Evolutionary conservation across 2,329 filamentous ascomycete genomes (phyloP).

Genomic region (Acephala macrosclerotiorum): DNA sequence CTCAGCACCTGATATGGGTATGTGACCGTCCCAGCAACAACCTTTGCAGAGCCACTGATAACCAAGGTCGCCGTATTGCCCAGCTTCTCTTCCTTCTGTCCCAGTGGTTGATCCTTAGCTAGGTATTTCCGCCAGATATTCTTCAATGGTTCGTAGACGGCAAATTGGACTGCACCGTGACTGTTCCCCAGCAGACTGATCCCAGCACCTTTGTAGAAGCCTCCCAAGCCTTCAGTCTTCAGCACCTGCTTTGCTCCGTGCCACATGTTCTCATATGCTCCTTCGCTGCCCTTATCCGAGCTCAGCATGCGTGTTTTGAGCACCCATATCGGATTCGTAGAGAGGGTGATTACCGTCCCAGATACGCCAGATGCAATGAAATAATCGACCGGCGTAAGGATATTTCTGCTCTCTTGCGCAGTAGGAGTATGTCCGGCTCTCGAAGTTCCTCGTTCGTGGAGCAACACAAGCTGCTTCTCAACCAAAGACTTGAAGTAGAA

Average conservation of each 20-base stretch:
- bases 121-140: conserved; percentile 60
- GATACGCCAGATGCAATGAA: conserved; percentile 76
- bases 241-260: conserved; percentile 74
- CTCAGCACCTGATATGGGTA: conserved; percentile 96
- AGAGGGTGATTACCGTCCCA: conserved; percentile 77
- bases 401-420: neutral
- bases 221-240: conserved; percentile 73
- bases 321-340: conserved; percentile 98
- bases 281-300: conserved; percentile 74
- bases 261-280: conserved; percentile 82
- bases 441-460: conserved; percentile 30
- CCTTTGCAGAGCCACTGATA: conserved; percentile 81
- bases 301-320: conserved; percentile 97
- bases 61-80: conserved; percentile 67
- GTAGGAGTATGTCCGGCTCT: neutral
- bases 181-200: conserved; percentile 86
- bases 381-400: conserved; percentile 65
- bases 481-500: conserved; percentile 76
- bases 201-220: conserved; percentile 87
- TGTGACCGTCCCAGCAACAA: conserved; percentile 87
- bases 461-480: conserved; percentile 50
- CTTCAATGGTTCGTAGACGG: conserved; percentile 83
- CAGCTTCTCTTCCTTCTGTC: conserved; percentile 40
- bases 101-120: conserved; percentile 45
- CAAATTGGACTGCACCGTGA: conserved; percentile 95